A percentile compares a stretch with the other conserved stretches of the same genome.
Evolutionary conservation across 805 yeast species (phyloP).

Genomic region (Myxozyma vanderwaltii): DNA sequence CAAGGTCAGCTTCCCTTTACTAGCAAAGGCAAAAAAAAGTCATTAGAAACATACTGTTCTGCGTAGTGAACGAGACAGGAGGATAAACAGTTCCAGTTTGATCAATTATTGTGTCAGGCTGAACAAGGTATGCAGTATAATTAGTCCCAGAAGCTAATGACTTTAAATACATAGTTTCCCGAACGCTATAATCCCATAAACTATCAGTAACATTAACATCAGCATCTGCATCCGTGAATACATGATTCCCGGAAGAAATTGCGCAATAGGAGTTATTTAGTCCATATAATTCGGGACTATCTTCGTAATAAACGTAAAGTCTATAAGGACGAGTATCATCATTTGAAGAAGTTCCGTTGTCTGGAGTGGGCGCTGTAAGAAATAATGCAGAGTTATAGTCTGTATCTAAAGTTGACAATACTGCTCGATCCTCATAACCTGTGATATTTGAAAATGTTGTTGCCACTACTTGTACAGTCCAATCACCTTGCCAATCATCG

Average conservation of each 20-base stretch:
- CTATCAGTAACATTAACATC: slow-evolving; percentile 46
- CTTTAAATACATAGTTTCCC: slow-evolving; percentile 63
- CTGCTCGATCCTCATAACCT: neutral
- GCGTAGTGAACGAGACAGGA: slow-evolving; percentile 55
- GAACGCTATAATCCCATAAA: slow-evolving; percentile 47
- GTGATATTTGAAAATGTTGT: slow-evolving; percentile 6
- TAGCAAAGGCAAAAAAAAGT: neutral
- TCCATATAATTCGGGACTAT: slow-evolving; percentile 39
- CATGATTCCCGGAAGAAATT: slow-evolving; percentile 54
- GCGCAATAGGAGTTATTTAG: slow-evolving; percentile 73
- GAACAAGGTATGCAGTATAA: slow-evolving; percentile 65
- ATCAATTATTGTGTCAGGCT: slow-evolving; percentile 45
- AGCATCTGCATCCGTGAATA: slow-evolving; percentile 41
- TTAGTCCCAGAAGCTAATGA: slow-evolving; percentile 62
- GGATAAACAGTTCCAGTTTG: slow-evolving; percentile 67
- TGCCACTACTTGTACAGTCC: slow-evolving; percentile 16
- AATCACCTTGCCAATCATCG: slow-evolving; percentile 13
- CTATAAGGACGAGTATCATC: slow-evolving; percentile 30
- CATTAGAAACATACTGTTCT: slow-evolving; percentile 37
- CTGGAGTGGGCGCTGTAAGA: slow-evolving; percentile 7
- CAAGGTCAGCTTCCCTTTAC: neutral
- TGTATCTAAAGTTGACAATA: slow-evolving; percentile 12
- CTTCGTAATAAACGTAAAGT: slow-evolving; percentile 49
- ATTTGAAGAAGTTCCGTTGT: neutral
- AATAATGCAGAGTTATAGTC: slow-evolving; percentile 20